phyloP scores from a whole-genome alignment of 139 green algal genomes.

The Chlorella sp. region DNA sequence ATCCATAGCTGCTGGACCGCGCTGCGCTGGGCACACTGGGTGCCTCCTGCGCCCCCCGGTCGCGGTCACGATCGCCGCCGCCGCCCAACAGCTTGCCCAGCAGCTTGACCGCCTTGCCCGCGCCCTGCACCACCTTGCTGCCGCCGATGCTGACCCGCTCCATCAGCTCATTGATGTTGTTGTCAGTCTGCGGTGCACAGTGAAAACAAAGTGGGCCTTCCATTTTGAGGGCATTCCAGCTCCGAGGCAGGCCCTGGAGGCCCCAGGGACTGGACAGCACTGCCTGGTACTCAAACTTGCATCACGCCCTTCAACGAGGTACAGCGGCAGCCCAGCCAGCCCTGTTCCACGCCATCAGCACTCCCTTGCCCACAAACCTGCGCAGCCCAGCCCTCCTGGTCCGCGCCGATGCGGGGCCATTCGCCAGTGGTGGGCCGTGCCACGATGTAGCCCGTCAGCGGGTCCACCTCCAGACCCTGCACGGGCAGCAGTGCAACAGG shows the following conservation, averaged over 20 bases:
- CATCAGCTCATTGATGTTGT: conserved; percentile 47
- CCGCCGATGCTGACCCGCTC: conserved; percentile 47
- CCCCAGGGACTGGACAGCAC: no score
- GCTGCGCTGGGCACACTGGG: neutral
- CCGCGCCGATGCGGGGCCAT: neutral
- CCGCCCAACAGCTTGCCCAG: conserved; percentile 51
- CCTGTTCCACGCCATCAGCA: no score
- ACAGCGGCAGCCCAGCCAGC: no score
- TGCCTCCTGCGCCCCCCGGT: neutral
- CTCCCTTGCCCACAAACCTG: no score
- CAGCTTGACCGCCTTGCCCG: conserved; percentile 54
- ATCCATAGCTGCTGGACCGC: neutral
- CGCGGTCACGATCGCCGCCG: neutral
- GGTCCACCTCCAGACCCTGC: conserved; percentile 56
- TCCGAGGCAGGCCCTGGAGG: no score
- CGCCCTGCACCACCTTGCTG: conserved; percentile 47
- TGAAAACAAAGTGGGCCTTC: no score
- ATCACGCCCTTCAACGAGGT: no score
- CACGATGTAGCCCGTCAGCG: conserved; percentile 20
- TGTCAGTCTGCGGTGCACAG: conserved; percentile 57
- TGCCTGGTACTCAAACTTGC: no score
- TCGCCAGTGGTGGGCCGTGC: neutral
- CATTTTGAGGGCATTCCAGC: no score
- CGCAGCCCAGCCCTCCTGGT: conserved; percentile 55
- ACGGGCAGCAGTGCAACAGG: neutral